phyloP scores from a whole-genome alignment of 2,329 filamentous ascomycete species.

The Paecilomyces niveus region DNA sequence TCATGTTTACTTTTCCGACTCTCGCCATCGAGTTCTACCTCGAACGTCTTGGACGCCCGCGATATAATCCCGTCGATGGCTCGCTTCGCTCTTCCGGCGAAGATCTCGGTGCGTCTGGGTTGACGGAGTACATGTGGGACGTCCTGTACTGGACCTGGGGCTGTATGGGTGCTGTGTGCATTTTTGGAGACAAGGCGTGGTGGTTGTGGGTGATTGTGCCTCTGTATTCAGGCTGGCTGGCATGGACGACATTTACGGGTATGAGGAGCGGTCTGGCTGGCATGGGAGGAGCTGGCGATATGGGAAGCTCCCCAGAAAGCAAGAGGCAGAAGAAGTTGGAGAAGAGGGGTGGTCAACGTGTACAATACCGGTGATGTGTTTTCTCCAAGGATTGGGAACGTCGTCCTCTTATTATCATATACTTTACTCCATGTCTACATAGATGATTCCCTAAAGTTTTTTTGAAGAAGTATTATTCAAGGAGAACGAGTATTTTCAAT shows the following conservation, averaged over 20 bases:
- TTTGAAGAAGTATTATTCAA: not conserved
- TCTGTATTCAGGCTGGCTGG: constrained; percentile 41
- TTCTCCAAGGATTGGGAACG: constrained; percentile 1
- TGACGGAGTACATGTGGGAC: constrained; percentile 99
- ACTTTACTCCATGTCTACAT: not conserved
- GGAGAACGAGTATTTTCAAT: not conserved
- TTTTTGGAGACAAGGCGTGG: constrained; percentile 78
- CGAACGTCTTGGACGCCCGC: constrained; percentile 75
- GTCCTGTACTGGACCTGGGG: constrained; percentile 91
- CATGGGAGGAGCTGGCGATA: constrained; percentile 28
- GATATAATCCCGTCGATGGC: constrained; percentile 55
- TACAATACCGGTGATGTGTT: constrained; percentile 32
- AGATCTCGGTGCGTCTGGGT: constrained; percentile 75
- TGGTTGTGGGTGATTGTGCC: constrained; percentile 51
- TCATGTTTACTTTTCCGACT: constrained; percentile 65
- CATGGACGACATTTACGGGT: constrained; percentile 40
- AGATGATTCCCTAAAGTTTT: not conserved
- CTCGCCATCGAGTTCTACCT: constrained; percentile 78
- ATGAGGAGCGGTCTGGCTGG: constrained; percentile 39
- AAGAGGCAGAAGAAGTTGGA: constrained; percentile 49
- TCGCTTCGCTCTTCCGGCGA: constrained; percentile 73
- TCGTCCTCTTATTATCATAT: not conserved
- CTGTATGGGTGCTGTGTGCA: constrained; percentile 60
- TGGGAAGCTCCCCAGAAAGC: constrained; percentile 28
- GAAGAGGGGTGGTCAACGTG: constrained; percentile 41